phyloP scores from a whole-genome alignment of 495 filamentous ascomycete species.

The Cercophora sp. region DNA sequence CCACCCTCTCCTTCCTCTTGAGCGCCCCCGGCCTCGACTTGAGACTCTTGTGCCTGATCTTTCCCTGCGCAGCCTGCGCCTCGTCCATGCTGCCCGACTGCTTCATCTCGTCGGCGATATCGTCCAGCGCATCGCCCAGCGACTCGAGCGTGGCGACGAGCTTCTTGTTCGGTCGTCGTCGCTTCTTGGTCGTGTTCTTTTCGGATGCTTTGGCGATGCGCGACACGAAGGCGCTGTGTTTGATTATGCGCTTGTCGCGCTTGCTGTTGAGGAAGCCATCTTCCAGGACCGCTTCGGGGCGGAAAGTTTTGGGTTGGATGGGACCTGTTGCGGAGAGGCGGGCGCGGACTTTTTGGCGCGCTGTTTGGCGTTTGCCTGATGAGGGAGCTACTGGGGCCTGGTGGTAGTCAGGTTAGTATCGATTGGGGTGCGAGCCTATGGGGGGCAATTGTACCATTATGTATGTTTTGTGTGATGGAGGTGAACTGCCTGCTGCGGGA shows the following conservation, averaged over 20 bases:
- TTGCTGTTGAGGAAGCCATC: constrained; percentile 61
- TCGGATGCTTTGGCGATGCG: constrained; percentile 62
- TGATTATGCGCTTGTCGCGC: constrained; percentile 71
- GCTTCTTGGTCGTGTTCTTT: constrained; percentile 40
- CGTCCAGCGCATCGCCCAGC: constrained; percentile 73
- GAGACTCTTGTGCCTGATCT: constrained; percentile 66
- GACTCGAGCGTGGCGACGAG: constrained; percentile 72
- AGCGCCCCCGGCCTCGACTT: constrained; percentile 70
- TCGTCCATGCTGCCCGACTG: constrained; percentile 32
- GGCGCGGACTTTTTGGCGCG: constrained; percentile 27
- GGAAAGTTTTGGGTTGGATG: constrained; percentile 40
- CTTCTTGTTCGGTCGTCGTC: constrained; percentile 68
- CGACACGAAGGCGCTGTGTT: constrained; percentile 68
- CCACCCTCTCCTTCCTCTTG: constrained; percentile 76
- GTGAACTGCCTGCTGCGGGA: not conserved
- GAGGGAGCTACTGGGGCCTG: constrained; percentile 28
- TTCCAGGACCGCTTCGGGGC: constrained; percentile 32
- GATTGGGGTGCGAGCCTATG: not conserved
- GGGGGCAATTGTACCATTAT: not conserved
- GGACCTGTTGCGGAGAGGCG: constrained; percentile 31
- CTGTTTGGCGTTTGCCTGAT: constrained; percentile 26
- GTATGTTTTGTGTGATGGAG: not conserved
- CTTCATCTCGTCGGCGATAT: constrained; percentile 37
- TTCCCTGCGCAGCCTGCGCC: constrained; percentile 37
- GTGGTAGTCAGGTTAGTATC: not conserved